Conservation (phyloP, 192 early-diverging fungal species). For the Umbelopsis sp. region DNA sequence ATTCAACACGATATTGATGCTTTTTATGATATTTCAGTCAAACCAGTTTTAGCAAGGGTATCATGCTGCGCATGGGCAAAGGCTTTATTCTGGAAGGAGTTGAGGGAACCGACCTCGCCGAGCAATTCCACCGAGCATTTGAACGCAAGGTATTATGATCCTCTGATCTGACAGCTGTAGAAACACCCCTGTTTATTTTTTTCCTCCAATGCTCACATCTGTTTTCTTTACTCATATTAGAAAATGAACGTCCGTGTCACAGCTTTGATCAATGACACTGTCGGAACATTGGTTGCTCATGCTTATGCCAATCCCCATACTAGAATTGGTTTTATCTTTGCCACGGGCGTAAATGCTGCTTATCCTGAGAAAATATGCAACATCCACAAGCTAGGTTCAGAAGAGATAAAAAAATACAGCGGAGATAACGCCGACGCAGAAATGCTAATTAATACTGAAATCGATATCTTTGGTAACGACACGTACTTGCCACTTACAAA, state of each 20-base stretch:
- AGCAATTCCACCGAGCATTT: conserved; percentile 80
- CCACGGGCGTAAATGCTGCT: conserved; percentile 95
- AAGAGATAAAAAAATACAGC: conserved; percentile 36
- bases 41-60: conserved; percentile 51
- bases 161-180: not conserved
- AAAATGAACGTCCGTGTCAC: conserved; percentile 73
- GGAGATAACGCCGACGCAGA: conserved; percentile 54
- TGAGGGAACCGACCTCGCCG: conserved; percentile 80
- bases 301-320: conserved; percentile 83
- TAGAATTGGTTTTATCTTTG: conserved; percentile 86
- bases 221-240: conserved; percentile 22
- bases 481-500: conserved; percentile 80
- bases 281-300: conserved; percentile 87
- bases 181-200: not conserved
- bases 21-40: conserved; percentile 41
- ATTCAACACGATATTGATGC: not conserved
- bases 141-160: conserved; percentile 48
- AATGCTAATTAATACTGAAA: conserved; percentile 97
- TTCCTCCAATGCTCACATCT: not conserved
- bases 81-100: conserved; percentile 80
- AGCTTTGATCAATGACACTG: conserved; percentile 96
- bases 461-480: conserved; percentile 82
- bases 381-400: conserved; percentile 71
- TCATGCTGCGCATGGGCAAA: conserved; percentile 71
- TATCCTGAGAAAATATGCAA: conserved; percentile 82